Percentiles rank a stretch among this genome's conserved stretches.
phyloP scores from a whole-genome alignment of 768 basidiomycete genomes.

The Phlebiopsis flavidoalba region DNA sequence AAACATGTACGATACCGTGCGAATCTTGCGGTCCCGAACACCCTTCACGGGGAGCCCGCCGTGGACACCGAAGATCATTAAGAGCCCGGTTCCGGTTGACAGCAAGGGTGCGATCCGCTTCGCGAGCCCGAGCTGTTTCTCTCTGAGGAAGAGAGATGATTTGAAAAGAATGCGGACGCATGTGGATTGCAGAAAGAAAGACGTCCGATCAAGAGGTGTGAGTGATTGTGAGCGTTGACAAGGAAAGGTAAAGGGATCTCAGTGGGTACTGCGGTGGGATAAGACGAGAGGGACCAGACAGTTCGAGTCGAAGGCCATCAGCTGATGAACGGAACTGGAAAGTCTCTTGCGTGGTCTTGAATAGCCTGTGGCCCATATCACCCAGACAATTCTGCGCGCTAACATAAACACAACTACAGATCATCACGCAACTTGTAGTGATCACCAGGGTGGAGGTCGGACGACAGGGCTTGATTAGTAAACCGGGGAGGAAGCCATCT shows the following conservation, averaged over 20 bases:
- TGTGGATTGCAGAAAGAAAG: not conserved
- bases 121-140: conserved; percentile 37
- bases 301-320: conserved; percentile 42
- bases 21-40: conserved; percentile 6
- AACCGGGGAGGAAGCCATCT: conserved; percentile 42
- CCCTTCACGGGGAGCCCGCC: conserved; percentile 30
- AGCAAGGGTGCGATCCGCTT: conserved; percentile 38
- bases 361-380: conserved; percentile 57
- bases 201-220: conserved; percentile 34
- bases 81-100: conserved; percentile 35
- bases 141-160: conserved; percentile 40
- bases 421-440: not conserved
- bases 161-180: conserved; percentile 42
- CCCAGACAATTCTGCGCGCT: conserved; percentile 53
- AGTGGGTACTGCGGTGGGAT: not conserved
- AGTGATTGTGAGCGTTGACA: conserved; percentile 31
- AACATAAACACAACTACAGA: not conserved
- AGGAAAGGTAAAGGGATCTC: conserved; percentile 19
- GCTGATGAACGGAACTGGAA: conserved; percentile 57
- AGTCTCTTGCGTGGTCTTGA: conserved; percentile 42
- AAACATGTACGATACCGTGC: conserved; percentile 20
- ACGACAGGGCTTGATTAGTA: conserved; percentile 31
- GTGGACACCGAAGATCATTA: conserved; percentile 43
- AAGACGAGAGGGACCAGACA: conserved; percentile 30
- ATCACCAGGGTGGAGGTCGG: conserved; percentile 35